Evolutionary conservation across 352 stramenopile species (phyloP).

Genomic region (Phytophthora constricta): DNA sequence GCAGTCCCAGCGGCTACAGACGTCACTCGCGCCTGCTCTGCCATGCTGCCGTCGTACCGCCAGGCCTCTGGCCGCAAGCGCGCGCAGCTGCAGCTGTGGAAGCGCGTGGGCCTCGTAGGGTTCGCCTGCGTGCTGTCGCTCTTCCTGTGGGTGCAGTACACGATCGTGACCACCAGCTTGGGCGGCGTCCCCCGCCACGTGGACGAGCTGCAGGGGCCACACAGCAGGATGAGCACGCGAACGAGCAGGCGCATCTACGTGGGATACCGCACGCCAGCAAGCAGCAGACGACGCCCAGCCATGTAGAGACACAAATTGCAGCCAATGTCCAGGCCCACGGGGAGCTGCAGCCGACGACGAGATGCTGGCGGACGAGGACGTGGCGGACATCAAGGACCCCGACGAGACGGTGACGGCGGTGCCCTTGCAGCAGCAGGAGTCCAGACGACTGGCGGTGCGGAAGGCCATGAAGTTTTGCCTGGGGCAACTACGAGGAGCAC

Average conservation of each 20-base stretch:
- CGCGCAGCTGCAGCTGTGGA: too few relatives aligned
- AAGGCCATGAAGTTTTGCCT: conserved; percentile 80
- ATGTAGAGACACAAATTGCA: conserved; percentile 2
- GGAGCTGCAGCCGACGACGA: conserved; percentile 70
- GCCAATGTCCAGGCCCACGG: neutral
- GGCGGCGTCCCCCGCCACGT: conserved; percentile 26
- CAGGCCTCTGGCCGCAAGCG: too few relatives aligned
- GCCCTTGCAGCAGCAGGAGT: conserved; percentile 43
- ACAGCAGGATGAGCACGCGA: conserved; percentile 15
- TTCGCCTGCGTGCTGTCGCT: too few relatives aligned
- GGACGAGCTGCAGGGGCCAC: conserved; percentile 28
- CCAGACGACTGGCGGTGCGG: conserved; percentile 52
- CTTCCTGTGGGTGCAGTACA: conserved; percentile 68
- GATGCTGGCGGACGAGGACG: conserved; percentile 98
- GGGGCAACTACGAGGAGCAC: conserved; percentile 92
- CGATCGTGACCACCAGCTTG: conserved; percentile 49
- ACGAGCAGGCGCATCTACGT: conserved; percentile 18
- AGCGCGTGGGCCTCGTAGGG: too few relatives aligned
- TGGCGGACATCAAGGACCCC: conserved; percentile 84
- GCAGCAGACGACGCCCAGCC: neutral
- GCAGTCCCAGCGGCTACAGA: too few relatives aligned
- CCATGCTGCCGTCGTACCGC: too few relatives aligned
- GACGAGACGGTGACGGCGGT: conserved; percentile 28
- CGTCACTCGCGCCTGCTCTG: too few relatives aligned
- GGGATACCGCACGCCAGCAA: conserved; percentile 8